Percentiles rank a stretch among this genome's conserved stretches.
These are phyloP conservation scores for Phialocephala sp. DNA, from an alignment of 2,329 filamentous ascomycete species.

Conservation along the genomic window DNA sequence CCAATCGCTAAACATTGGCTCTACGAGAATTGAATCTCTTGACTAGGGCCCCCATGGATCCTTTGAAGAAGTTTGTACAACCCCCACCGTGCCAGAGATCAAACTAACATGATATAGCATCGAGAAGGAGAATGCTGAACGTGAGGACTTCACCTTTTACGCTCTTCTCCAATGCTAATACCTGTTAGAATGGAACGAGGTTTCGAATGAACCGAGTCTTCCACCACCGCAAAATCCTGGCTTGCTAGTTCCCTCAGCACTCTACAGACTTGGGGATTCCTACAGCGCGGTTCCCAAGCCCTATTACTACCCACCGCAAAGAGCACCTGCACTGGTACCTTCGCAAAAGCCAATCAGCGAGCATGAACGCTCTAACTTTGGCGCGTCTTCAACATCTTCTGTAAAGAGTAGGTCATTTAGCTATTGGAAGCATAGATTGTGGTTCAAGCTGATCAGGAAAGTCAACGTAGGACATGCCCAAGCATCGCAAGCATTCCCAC, in stretches of 20 bases:
- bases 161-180: not conserved
- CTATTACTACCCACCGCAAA: not conserved
- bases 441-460: not conserved
- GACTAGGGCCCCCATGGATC: not conserved
- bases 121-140: constrained; percentile 1
- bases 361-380: not conserved
- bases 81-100: no score
- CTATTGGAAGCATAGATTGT: not conserved
- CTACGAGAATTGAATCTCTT: not conserved
- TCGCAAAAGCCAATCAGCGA: not conserved
- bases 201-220: not conserved
- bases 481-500: not conserved
- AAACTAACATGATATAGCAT: not conserved
- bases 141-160: not conserved
- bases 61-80: not conserved
- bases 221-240: not conserved
- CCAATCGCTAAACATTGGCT: not conserved
- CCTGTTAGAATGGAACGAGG: constrained; percentile 11
- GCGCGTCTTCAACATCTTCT: not conserved
- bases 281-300: not conserved
- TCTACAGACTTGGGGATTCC: not conserved
- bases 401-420: not conserved
- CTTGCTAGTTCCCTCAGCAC: not conserved
- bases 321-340: not conserved
- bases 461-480: not conserved